Evolutionary conservation across 2,329 filamentous ascomycete genomes (phyloP).

Genomic region (Triangularia setosa): DNA sequence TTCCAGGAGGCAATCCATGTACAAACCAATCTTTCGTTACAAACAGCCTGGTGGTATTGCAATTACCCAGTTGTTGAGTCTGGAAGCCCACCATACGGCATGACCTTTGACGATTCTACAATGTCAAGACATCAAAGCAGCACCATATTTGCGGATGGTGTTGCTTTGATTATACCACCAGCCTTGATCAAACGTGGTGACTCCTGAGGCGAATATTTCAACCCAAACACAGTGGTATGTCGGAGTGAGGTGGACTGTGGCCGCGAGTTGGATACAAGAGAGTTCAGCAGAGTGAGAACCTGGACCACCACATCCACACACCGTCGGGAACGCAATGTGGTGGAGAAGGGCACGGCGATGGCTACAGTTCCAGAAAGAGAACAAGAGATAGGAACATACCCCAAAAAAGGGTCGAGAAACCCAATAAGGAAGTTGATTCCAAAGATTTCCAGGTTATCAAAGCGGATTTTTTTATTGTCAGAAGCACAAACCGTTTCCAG

Average conservation of each 20-base stretch:
- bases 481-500: too few species aligned
- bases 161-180: neutral
- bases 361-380: too few species aligned
- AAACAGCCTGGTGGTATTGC: neutral
- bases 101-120: neutral
- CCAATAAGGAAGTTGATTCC: too few species aligned
- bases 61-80: neutral
- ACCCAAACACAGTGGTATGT: neutral
- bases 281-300: too few species aligned
- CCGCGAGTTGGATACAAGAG: constrained; percentile 1
- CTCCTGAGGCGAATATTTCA: neutral
- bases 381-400: too few species aligned
- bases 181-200: neutral
- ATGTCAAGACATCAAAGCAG: neutral
- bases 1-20: neutral
- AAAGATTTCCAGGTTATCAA: too few species aligned
- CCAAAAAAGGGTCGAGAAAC: too few species aligned
- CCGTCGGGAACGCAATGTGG: too few species aligned
- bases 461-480: too few species aligned
- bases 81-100: neutral
- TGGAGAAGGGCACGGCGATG: too few species aligned
- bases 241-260: constrained; percentile 23
- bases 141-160: neutral
- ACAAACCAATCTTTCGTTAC: neutral
- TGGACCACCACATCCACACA: too few species aligned